Base-by-base conservation (phyloP, 2,329 filamentous ascomycete genomes). In the Dactylella cylindrospora region DNA sequence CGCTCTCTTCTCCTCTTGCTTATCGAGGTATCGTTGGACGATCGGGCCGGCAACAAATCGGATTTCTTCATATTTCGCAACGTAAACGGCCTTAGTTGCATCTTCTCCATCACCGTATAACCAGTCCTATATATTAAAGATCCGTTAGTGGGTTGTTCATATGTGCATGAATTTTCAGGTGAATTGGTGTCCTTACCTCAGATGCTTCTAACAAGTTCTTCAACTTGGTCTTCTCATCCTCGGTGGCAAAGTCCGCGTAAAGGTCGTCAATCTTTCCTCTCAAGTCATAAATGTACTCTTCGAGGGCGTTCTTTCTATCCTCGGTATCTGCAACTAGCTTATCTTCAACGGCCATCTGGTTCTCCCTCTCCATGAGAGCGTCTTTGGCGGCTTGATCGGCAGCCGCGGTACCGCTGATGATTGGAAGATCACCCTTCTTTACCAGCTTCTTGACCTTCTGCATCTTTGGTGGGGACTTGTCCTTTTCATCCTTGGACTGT, bases 391-490 rank as follows among this genome's bases (percentile, higher is more conserved):
- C 69, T 43, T 81, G 74, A 65, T 95, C 90, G 54, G 96, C 80
- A 29, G 89, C 86, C 41, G 86, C 82, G 39, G 90, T 95, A 67
- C 85, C 90, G 64, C 87, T 81, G 57, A 87, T 84, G 67, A 98
- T 85, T 65, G 90, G 88, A 52, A 98, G 80, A 68, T 97, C 91
- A 67, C 93, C 93, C 80, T 96, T 97, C 75, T 91, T 88, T 67
- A 96, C 87, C 78, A 97, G 91, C 83, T 97, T 98, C 86, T 96
- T 97, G 69, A 98, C 88, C 79, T 96, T 97, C 73, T 91, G 86
- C 49, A 84, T 95, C 85, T 87, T 87, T 64, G 84, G 76, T 70
- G 79, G 81, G 2, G 81, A 79, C 65, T 83, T 80, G 69, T 78
- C 80, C 68, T 80, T 80, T 54, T 74, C 65, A 40, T 77, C 76